A percentile compares a stretch with the other conserved stretches of the same genome.
Conservation (phyloP, 805 yeast genomes). For the Wickerhamia fluorescens region DNA sequence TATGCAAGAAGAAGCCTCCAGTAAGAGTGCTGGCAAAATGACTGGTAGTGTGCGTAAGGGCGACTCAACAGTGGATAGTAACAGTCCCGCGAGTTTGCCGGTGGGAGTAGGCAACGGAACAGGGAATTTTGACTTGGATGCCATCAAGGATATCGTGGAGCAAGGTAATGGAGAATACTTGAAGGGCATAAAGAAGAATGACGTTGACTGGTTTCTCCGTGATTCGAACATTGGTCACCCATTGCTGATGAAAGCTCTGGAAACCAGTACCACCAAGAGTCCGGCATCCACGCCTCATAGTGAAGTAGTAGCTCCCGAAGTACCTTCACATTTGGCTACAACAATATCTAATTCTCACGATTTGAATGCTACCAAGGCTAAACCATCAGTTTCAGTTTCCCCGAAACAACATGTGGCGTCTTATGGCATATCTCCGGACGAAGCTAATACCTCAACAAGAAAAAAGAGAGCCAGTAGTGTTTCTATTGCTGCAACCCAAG, state of each 20-base stretch:
- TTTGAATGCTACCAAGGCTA: slow-evolving; percentile 22
- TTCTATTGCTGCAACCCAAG: slow-evolving; percentile 11
- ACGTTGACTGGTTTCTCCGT: slow-evolving; percentile 49
- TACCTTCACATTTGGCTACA: slow-evolving; percentile 20
- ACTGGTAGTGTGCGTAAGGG: no score
- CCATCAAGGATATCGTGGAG: slow-evolving; percentile 17
- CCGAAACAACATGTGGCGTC: slow-evolving; percentile 13
- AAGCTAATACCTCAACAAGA: slow-evolving; percentile 5
- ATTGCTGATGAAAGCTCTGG: neutral
- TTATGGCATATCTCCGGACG: slow-evolving; percentile 2
- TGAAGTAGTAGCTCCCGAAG: neutral
- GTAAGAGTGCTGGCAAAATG: no score
- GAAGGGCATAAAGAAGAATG: slow-evolving; percentile 30
- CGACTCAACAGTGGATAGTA: no score
- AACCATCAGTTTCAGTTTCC: slow-evolving; percentile 25
- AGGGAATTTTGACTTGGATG: slow-evolving; percentile 13
- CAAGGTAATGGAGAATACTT: slow-evolving; percentile 12
- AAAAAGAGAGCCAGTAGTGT: slow-evolving; percentile 14
- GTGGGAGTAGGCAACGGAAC: no score
- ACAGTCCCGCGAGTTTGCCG: no score
- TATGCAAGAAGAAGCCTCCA: no score
- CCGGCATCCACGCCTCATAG: neutral
- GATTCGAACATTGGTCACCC: slow-evolving; percentile 14
- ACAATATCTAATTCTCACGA: slow-evolving; percentile 27
- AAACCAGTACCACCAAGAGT: neutral